Percentiles rank a stretch among this genome's conserved stretches.
phyloP scores from a whole-genome alignment of 2,329 filamentous ascomycete genomes.

The Ophiostoma sp. region DNA sequence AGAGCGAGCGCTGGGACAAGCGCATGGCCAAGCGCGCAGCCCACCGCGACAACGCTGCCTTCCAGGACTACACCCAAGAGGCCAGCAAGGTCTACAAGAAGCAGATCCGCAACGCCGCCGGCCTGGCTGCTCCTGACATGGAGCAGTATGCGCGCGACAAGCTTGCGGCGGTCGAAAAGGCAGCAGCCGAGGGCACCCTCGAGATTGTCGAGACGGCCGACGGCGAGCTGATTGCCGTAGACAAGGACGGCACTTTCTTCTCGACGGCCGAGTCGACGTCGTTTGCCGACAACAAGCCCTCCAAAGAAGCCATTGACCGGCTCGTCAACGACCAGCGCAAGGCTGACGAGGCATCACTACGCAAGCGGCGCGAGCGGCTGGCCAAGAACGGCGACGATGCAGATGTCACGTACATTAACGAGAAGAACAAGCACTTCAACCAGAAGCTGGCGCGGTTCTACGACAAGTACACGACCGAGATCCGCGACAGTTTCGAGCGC shows the following conservation, averaged over 20 bases:
- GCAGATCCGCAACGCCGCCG: conserved; percentile 57
- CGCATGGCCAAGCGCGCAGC: conserved; percentile 78
- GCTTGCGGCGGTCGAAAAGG: conserved; percentile 74
- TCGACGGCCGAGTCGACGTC: conserved; percentile 77
- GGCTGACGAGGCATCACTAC: conserved; percentile 79
- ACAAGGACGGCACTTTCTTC: conserved; percentile 86
- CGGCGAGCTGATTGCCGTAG: conserved; percentile 88
- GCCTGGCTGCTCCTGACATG: conserved; percentile 67
- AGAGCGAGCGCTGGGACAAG: conserved; percentile 90
- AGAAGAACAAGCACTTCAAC: conserved; percentile 99
- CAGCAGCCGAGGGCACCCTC: conserved; percentile 75
- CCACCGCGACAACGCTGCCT: conserved; percentile 78
- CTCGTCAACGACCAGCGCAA: conserved; percentile 81
- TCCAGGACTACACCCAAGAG: conserved; percentile 82
- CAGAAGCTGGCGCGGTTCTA: conserved; percentile 94
- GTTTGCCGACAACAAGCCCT: conserved; percentile 80
- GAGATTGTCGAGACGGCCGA: conserved; percentile 95
- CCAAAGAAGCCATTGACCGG: conserved; percentile 79
- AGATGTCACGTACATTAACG: conserved; percentile 98
- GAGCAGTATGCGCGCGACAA: conserved; percentile 86
- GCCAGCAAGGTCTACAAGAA: conserved; percentile 91
- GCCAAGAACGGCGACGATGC: conserved; percentile 74
- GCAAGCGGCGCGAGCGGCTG: conserved; percentile 77
- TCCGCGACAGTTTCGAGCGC: conserved; percentile 93
- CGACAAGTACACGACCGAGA: conserved; percentile 97